Evolutionary conservation across 108 stramenopile species (phyloP).

Genomic region (Conticribra guillardii): DNA sequence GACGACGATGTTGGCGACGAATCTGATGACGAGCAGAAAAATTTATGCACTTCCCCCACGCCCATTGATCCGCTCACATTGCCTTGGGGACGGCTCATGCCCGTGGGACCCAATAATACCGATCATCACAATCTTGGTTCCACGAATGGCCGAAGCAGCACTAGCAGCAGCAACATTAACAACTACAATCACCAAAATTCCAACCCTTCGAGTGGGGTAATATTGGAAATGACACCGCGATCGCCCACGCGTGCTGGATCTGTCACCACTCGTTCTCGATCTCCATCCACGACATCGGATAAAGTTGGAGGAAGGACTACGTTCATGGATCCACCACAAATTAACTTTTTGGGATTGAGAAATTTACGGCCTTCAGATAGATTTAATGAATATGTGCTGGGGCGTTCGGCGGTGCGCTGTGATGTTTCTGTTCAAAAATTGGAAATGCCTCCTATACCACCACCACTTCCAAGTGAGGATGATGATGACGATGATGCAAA

Average conservation of each 20-base stretch:
- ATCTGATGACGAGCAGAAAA: background rate
- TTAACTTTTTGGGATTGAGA: constrained; percentile 46
- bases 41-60: constrained; percentile 14
- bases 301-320: constrained; percentile 4
- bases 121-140: background rate
- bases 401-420: constrained; percentile 1
- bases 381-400: constrained; percentile 4
- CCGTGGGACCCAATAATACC: constrained; percentile 29
- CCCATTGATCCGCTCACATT: constrained; percentile 58
- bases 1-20: constrained; percentile 41
- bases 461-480: too few relatives aligned
- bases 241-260: constrained; percentile 5
- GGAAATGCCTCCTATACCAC: too few relatives aligned
- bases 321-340: background rate
- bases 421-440: constrained; percentile 37
- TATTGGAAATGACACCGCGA: constrained; percentile 40
- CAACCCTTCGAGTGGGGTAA: constrained; percentile 19
- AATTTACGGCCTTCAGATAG: constrained; percentile 48
- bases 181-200: too few relatives aligned
- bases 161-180: too few relatives aligned
- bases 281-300: constrained; percentile 13
- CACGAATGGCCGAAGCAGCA: background rate
- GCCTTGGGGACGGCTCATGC: constrained; percentile 73
- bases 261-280: constrained; percentile 33
- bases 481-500: background rate